Evolutionary conservation across 2,329 filamentous ascomycete species (phyloP).

Genomic region (Metarhizium rileyi): DNA sequence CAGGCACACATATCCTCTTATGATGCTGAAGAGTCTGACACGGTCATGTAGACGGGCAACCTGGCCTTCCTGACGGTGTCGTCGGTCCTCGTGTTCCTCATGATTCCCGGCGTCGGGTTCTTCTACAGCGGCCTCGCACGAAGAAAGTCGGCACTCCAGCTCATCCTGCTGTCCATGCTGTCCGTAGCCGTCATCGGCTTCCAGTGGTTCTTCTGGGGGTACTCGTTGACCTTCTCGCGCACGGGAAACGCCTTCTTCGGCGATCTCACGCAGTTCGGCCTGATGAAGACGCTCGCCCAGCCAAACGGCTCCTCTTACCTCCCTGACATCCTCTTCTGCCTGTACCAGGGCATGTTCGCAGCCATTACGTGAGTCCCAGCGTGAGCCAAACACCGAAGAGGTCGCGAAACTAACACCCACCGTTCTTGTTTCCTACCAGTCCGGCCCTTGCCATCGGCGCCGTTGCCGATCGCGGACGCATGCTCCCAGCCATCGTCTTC

Average conservation of each 20-base stretch:
- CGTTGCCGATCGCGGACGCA: slow-evolving; percentile 50
- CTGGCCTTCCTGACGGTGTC: slow-evolving; percentile 72
- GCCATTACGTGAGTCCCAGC: slow-evolving; percentile 62
- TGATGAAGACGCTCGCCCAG: slow-evolving; percentile 65
- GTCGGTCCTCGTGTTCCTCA: slow-evolving; percentile 74
- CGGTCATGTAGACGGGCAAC: slow-evolving; percentile 56
- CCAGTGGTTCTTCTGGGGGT: slow-evolving; percentile 96
- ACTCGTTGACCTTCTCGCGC: slow-evolving; percentile 77
- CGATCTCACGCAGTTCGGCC: slow-evolving; percentile 70
- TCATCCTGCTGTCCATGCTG: slow-evolving; percentile 80
- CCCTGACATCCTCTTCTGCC: slow-evolving; percentile 73
- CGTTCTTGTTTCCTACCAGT: too few species aligned
- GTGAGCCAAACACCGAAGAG: too few species aligned
- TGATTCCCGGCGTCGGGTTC: slow-evolving; percentile 90
- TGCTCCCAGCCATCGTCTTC: slow-evolving; percentile 53
- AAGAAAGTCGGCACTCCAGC: slow-evolving; percentile 77
- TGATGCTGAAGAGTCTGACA: neutral
- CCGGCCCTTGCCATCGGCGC: slow-evolving; percentile 50
- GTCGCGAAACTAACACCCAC: too few species aligned
- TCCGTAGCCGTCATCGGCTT: slow-evolving; percentile 71
- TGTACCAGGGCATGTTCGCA: slow-evolving; percentile 87
- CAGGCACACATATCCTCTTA: neutral
- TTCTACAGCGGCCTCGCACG: slow-evolving; percentile 89
- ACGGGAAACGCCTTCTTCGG: slow-evolving; percentile 70
- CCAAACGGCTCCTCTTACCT: slow-evolving; percentile 64